Conservation (phyloP, 345 rosid species). For the Brassica juncea region DNA sequence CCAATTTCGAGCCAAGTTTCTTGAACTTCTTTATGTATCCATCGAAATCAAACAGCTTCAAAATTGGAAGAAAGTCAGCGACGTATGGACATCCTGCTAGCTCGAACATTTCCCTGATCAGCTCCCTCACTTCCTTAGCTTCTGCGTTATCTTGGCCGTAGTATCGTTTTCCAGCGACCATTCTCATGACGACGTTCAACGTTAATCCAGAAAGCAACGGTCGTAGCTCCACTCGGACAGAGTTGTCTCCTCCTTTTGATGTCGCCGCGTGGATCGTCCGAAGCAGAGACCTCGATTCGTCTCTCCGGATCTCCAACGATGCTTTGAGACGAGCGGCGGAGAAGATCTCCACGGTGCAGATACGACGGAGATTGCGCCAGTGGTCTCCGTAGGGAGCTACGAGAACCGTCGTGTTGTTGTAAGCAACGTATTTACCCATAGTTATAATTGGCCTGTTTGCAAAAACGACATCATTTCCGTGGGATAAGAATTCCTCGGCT, state of each 20-base stretch:
- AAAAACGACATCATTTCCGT: constrained; percentile 42
- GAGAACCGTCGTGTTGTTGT: constrained; percentile 42
- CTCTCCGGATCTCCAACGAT: constrained; percentile 16
- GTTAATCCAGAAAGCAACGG: no score
- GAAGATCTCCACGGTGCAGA: background rate
- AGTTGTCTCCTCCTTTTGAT: constrained; percentile 29
- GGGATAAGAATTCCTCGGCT: constrained; percentile 48
- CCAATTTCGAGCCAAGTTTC: constrained; percentile 24
- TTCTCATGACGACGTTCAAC: no score
- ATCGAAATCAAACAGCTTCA: constrained; percentile 41
- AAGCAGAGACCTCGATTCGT: constrained; percentile 38
- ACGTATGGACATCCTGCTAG: constrained; percentile 35
- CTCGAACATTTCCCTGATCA: constrained; percentile 33
- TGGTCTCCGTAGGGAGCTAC: constrained; percentile 46
- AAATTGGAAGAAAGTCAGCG: constrained; percentile 46
- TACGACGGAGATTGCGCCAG: constrained; percentile 59
- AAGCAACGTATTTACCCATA: constrained; percentile 22
- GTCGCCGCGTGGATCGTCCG: background rate
- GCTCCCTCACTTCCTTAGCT: constrained; percentile 37
- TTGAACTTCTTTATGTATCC: constrained; percentile 33
- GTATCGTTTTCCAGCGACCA: background rate
- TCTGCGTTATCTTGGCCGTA: constrained; percentile 43
- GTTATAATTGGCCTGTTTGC: constrained; percentile 46
- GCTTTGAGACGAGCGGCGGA: constrained; percentile 33
- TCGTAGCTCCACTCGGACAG: no score